Percentiles rank a stretch among this genome's conserved stretches.
These are phyloP conservation scores for peach (Prunus persica) DNA, from an alignment of 306 rosid genomes.

Conservation along the genomic window Prunus_persica_NCBIv2 NC_034015.1:13326501-13327000, in stretches of 20 bases:
- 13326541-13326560: too few species aligned
- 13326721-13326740: constrained; percentile 10
- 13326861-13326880: constrained; percentile 32
- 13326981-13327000: constrained; percentile 33
- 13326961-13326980: constrained; percentile 70
- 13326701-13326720: constrained; percentile 46
- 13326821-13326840: constrained; percentile 84
- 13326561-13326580: too few species aligned
- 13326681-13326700: constrained; percentile 50
- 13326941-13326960: constrained; percentile 45
- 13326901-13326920: constrained; percentile 25
- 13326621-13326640: too few species aligned
- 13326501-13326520: too few species aligned
- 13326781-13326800: constrained; percentile 54
- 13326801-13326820: constrained; percentile 77
- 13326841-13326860: constrained; percentile 33
- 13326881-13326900: constrained; percentile 59
- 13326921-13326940: constrained; percentile 19
- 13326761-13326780: constrained; percentile 42
- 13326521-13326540: too few species aligned
- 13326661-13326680: constrained; percentile 31
- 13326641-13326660: too few species aligned
- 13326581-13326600: too few species aligned
- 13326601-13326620: too few species aligned
- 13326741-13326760: constrained; percentile 3